Evolutionary conservation across 495 filamentous ascomycete genomes (phyloP).

Genomic region (Podospora pseudoanserina): DNA sequence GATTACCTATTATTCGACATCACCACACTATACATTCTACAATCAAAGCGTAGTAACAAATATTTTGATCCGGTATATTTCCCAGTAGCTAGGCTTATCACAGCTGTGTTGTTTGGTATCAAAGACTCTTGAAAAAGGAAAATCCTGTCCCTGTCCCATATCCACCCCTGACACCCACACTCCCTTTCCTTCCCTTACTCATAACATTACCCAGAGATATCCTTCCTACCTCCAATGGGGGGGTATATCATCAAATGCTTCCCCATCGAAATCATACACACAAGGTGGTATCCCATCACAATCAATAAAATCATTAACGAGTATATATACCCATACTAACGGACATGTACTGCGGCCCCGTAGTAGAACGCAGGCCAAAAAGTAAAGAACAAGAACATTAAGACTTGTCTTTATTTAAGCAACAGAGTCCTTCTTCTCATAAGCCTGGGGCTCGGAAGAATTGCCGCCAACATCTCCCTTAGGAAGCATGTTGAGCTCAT

Average conservation of each 20-base stretch:
- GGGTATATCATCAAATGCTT: neutral
- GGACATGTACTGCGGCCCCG: neutral
- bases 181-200: neutral
- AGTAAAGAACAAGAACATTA: neutral
- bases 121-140: neutral
- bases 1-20: no score
- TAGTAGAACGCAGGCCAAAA: neutral
- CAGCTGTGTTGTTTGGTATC: neutral
- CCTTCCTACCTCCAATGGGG: neutral
- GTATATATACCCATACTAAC: neutral
- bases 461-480: constrained; percentile 17
- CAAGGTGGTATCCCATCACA: neutral
- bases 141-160: neutral
- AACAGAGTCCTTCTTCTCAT: neutral
- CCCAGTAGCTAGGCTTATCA: neutral
- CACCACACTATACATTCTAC: no score
- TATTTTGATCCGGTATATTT: neutral
- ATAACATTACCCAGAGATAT: neutral
- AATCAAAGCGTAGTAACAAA: neutral
- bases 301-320: neutral
- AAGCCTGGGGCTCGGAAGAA: neutral
- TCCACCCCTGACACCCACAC: neutral
- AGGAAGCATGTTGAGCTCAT: constrained; percentile 57
- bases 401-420: neutral
- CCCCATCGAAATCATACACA: neutral